phyloP scores from a whole-genome alignment of 768 basidiomycete species.

The Neoboletus subvelutipes region DNA sequence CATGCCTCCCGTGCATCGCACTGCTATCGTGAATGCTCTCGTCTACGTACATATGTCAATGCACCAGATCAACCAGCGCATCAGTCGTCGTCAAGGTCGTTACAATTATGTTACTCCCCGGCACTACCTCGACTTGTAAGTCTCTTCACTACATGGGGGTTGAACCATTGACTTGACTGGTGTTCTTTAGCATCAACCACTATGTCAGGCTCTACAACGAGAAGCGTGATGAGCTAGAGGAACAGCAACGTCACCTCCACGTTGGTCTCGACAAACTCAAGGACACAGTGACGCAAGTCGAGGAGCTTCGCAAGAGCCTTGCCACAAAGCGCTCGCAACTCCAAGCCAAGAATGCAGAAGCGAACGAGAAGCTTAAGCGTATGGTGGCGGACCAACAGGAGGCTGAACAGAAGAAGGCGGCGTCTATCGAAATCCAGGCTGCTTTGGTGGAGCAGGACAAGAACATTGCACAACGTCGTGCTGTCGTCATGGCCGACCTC shows the following conservation, averaged over 20 bases:
- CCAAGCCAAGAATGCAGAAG: constrained; percentile 90
- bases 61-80: constrained; percentile 83
- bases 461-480: constrained; percentile 82
- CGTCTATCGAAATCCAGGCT: constrained; percentile 94
- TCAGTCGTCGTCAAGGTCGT: constrained; percentile 91
- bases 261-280: constrained; percentile 96
- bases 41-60: constrained; percentile 90
- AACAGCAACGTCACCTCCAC: constrained; percentile 97
- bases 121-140: constrained; percentile 98
- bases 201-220: constrained; percentile 94
- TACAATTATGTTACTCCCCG: constrained; percentile 97
- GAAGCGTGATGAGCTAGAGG: constrained; percentile 96
- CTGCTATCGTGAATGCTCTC: constrained; percentile 89
- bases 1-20: constrained; percentile 86
- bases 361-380: constrained; percentile 94
- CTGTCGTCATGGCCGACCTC: constrained; percentile 90
- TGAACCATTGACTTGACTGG: constrained; percentile 4
- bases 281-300: constrained; percentile 95
- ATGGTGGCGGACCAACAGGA: constrained; percentile 99
- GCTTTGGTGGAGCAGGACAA: constrained; percentile 90
- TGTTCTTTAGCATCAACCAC: constrained; percentile 78
- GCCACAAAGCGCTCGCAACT: constrained; percentile 92
- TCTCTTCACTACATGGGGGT: constrained; percentile 17
- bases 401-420: constrained; percentile 96
- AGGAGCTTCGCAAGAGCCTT: constrained; percentile 91